Conservation (phyloP, 179 eudicot species). For the Spergularia azorica region DNA sequence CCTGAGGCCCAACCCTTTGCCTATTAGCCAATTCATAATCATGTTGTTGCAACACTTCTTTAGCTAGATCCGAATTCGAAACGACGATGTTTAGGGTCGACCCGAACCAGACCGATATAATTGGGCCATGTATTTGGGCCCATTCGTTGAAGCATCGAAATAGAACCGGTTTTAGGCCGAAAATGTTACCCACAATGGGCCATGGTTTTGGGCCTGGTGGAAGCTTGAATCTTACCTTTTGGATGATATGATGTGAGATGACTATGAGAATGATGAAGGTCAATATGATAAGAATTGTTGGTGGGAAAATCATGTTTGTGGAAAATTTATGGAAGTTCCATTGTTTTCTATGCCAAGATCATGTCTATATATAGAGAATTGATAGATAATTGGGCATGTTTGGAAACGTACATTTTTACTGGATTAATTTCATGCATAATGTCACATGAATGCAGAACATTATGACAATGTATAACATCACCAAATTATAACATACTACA, state of each 20-base stretch:
- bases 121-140: conserved; percentile 33
- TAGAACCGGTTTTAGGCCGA: conserved; percentile 21
- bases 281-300: conserved; percentile 5
- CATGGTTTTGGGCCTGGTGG: conserved; percentile 58
- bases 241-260: conserved; percentile 28
- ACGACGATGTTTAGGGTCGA: conserved; percentile 40
- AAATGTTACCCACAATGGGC: conserved; percentile 41
- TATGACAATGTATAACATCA: no score
- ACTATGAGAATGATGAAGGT: conserved; percentile 21
- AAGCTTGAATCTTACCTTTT: conserved; percentile 38
- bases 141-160: conserved; percentile 34
- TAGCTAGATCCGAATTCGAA: conserved; percentile 42
- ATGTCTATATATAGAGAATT: not conserved
- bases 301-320: not conserved
- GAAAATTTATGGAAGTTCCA: not conserved
- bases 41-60: conserved; percentile 45
- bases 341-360: not conserved
- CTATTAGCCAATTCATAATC: conserved; percentile 53
- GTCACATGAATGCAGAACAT: no score
- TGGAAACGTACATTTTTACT: not conserved
- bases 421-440: not conserved
- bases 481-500: no score
- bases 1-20: conserved; percentile 36
- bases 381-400: not conserved
- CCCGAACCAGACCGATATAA: conserved; percentile 38